These are phyloP conservation scores for Pyrenochaeta sp. DNA, from an alignment of 2,329 filamentous ascomycete species.

Conservation along the genomic window DNA sequence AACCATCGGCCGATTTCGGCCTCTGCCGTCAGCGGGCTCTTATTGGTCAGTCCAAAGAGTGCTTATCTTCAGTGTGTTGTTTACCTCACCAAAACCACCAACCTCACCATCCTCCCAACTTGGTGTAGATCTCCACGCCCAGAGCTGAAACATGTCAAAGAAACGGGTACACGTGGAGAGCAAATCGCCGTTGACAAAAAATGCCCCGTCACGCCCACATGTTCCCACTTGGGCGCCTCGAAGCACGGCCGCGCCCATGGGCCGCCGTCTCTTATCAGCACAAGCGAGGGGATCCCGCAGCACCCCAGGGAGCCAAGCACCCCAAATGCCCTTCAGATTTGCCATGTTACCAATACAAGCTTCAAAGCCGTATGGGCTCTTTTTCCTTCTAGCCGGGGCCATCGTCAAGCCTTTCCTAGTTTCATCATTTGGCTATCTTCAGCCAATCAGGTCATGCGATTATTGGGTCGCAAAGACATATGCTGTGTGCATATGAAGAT, in stretches of 20 bases:
- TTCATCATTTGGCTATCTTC: slow-evolving; percentile 25
- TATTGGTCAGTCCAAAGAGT: slow-evolving; percentile 18
- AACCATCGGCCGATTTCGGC: slow-evolving; percentile 14
- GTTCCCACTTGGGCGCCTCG: slow-evolving; percentile 11
- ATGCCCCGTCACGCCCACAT: slow-evolving; percentile 12
- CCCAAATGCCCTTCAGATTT: slow-evolving; percentile 3
- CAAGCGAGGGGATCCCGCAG: slow-evolving; percentile 19
- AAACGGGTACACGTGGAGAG: slow-evolving; percentile 3
- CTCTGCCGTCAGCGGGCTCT: neutral
- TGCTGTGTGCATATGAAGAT: slow-evolving; percentile 7
- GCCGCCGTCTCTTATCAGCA: slow-evolving; percentile 28
- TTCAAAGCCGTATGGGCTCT: slow-evolving; percentile 4
- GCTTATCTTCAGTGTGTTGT: slow-evolving; percentile 30
- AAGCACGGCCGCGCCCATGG: slow-evolving; percentile 3
- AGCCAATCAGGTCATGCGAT: slow-evolving; percentile 22
- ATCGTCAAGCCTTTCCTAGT: slow-evolving; percentile 6
- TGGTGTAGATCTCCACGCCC: slow-evolving; percentile 22
- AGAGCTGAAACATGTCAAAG: slow-evolving; percentile 5
- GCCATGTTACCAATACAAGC: slow-evolving; percentile 15
- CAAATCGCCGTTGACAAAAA: slow-evolving; percentile 18
- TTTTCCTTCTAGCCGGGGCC: slow-evolving; percentile 13
- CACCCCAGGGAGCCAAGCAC: slow-evolving; percentile 13
- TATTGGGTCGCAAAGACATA: neutral
- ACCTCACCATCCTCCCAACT: slow-evolving; percentile 16
- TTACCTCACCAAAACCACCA: slow-evolving; percentile 36